Percentiles rank a stretch among this genome's conserved stretches.
Conservation (phyloP, 1,284 basidiomycete species). For the Ganoderma leucocontextum region DNA sequence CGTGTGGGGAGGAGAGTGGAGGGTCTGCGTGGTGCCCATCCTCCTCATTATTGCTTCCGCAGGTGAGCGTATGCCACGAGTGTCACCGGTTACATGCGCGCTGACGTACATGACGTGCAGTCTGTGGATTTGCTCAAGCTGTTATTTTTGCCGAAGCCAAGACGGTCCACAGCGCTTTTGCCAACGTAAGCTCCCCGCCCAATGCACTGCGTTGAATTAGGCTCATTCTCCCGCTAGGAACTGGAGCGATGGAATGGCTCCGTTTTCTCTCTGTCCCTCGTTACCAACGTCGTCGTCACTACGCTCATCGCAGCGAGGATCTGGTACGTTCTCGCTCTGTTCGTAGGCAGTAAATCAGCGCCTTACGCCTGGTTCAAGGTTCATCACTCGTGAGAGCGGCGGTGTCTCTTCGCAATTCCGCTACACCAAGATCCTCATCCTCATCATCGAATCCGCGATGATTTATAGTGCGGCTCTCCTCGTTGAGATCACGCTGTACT, state of each 20-base stretch:
- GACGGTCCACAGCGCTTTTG: conserved; percentile 46
- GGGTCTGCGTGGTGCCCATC: conserved; percentile 43
- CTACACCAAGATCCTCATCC: conserved; percentile 45
- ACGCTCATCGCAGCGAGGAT: conserved; percentile 46
- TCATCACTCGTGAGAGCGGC: conserved; percentile 37
- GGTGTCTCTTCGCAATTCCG: conserved; percentile 35
- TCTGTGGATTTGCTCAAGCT: conserved; percentile 48
- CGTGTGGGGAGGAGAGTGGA: conserved; percentile 47
- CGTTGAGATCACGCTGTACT: conserved; percentile 49
- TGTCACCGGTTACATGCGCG: background rate
- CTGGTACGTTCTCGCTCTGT: conserved; percentile 38
- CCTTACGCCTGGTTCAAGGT: conserved; percentile 34
- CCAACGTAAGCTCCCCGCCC: conserved; percentile 20
- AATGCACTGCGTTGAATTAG: background rate
- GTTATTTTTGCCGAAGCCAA: conserved; percentile 45
- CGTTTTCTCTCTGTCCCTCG: conserved; percentile 48
- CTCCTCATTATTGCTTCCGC: conserved; percentile 46
- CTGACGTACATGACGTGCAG: conserved; percentile 30
- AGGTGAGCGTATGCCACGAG: conserved; percentile 34
- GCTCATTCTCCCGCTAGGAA: background rate
- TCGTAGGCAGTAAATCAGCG: background rate
- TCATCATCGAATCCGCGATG: conserved; percentile 50
- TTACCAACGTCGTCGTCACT: conserved; percentile 48
- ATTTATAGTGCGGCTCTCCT: conserved; percentile 49
- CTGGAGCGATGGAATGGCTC: conserved; percentile 48